phyloP scores from a whole-genome alignment of 2,329 filamentous ascomycete species.

The Didymellaceae sp. region DNA sequence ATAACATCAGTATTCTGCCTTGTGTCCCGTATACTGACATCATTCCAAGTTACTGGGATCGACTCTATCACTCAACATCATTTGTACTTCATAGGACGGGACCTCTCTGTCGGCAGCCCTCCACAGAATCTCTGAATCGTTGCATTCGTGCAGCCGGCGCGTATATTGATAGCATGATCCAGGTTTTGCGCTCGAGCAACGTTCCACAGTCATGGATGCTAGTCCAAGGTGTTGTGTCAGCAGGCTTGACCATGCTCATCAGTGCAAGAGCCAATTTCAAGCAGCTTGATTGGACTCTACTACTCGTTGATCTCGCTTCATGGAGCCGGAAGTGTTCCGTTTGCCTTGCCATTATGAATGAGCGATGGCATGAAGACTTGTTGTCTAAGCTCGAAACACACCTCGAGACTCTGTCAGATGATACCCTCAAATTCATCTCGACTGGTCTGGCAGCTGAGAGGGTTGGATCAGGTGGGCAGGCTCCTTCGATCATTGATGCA shows the following conservation, averaged over 20 bases:
- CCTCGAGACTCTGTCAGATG: background rate
- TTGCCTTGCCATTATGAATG: conserved; percentile 11
- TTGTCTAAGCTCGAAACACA: conserved; percentile 1
- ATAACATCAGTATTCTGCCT: background rate
- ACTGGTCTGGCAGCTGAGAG: background rate
- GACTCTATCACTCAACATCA: conserved; percentile 6
- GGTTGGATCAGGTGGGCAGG: background rate
- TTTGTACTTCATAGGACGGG: conserved; percentile 6
- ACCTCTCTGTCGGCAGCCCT: conserved; percentile 1
- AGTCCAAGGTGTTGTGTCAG: conserved; percentile 6
- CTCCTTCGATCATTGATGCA: background rate
- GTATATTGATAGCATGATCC: background rate
- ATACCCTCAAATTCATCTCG: background rate
- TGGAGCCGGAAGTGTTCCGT: conserved; percentile 9
- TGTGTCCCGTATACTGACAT: background rate
- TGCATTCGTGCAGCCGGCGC: background rate
- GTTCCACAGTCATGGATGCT: conserved; percentile 12
- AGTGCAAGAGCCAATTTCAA: background rate
- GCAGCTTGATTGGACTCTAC: background rate
- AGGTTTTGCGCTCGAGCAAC: background rate
- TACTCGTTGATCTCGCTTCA: conserved; percentile 3
- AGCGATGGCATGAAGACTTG: conserved; percentile 5
- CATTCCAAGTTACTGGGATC: conserved; percentile 1
- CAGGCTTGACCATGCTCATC: conserved; percentile 6
- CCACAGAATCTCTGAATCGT: background rate